A percentile compares a stretch with the other conserved stretches of the same genome.
phyloP scores from a whole-genome alignment of 768 basidiomycete genomes.

The Plicaturopsis crispa region DNA sequence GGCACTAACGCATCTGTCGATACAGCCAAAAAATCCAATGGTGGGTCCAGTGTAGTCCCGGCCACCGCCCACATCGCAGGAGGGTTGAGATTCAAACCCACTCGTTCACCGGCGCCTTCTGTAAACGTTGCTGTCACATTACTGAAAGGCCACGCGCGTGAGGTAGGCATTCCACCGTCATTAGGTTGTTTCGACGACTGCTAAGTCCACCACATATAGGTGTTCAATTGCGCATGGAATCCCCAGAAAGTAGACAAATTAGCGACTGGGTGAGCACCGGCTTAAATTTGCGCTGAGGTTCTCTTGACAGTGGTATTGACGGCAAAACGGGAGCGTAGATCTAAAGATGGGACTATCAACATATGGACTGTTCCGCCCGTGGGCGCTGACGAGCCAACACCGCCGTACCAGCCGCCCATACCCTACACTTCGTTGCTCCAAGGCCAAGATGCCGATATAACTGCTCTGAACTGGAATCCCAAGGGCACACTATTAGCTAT shows the following conservation, averaged over 20 bases:
- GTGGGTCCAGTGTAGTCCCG: too few relatives aligned
- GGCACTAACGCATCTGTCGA: conserved; percentile 2
- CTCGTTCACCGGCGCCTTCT: too few relatives aligned
- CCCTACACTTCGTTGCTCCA: neutral
- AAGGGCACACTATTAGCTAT: conserved; percentile 71
- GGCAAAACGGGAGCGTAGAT: neutral
- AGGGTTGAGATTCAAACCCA: too few relatives aligned
- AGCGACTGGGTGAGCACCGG: conserved; percentile 57
- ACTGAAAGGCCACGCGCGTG: too few relatives aligned
- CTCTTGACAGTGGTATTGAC: conserved; percentile 6
- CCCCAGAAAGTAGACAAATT: conserved; percentile 51
- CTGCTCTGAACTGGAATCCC: conserved; percentile 69
- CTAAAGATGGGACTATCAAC: conserved; percentile 2
- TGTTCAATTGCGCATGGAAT: conserved; percentile 79
- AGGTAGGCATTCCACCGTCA: too few relatives aligned
- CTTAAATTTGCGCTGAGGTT: conserved; percentile 2
- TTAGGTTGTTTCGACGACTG: too few relatives aligned
- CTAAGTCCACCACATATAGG: conserved; percentile 43
- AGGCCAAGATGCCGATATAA: conserved; percentile 48
- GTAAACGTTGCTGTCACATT: too few relatives aligned
- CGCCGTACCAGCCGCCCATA: neutral
- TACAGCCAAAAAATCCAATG: conserved; percentile 6
- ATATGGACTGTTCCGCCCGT: conserved; percentile 2
- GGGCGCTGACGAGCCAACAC: neutral
- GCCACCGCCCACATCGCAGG: too few relatives aligned